Evolutionary conservation across 164 flowering plant species (phyloP).

Genomic region (Pachysandra terminalis): DNA sequence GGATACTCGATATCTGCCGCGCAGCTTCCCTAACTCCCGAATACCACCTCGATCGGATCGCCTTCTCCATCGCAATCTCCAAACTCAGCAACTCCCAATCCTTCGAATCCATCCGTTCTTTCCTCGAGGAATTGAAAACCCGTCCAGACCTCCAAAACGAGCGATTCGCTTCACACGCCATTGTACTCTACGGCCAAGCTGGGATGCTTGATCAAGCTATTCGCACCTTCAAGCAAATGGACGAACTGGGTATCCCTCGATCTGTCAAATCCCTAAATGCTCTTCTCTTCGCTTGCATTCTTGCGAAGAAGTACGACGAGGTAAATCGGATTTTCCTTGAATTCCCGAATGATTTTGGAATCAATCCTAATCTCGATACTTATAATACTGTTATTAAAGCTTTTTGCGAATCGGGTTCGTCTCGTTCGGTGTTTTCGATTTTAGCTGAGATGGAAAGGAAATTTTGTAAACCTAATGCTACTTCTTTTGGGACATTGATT

Average conservation of each 20-base stretch:
- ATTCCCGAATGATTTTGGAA: conserved; percentile 39
- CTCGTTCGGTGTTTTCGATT: conserved; percentile 49
- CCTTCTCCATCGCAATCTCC: conserved; percentile 60
- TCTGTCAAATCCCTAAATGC: conserved; percentile 52
- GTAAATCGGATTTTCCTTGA: conserved; percentile 49
- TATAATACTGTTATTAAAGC: conserved; percentile 64
- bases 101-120: conserved; percentile 34
- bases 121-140: conserved; percentile 43
- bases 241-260: conserved; percentile 31
- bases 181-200: conserved; percentile 71
- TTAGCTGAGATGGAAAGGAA: conserved; percentile 71
- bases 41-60: conserved; percentile 60
- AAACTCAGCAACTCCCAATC: conserved; percentile 43
- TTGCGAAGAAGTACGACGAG: conserved; percentile 45
- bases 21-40: conserved; percentile 73
- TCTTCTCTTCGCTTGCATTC: conserved; percentile 46
- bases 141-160: conserved; percentile 61
- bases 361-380: conserved; percentile 51
- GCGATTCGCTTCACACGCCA: conserved; percentile 44
- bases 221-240: conserved; percentile 42
- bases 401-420: conserved; percentile 51
- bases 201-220: conserved; percentile 57
- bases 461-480: conserved; percentile 44
- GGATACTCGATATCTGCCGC: conserved; percentile 68
- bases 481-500: conserved; percentile 42